phyloP scores from a whole-genome alignment of 352 stramenopile species.

The Phytophthora rubi region DNA sequence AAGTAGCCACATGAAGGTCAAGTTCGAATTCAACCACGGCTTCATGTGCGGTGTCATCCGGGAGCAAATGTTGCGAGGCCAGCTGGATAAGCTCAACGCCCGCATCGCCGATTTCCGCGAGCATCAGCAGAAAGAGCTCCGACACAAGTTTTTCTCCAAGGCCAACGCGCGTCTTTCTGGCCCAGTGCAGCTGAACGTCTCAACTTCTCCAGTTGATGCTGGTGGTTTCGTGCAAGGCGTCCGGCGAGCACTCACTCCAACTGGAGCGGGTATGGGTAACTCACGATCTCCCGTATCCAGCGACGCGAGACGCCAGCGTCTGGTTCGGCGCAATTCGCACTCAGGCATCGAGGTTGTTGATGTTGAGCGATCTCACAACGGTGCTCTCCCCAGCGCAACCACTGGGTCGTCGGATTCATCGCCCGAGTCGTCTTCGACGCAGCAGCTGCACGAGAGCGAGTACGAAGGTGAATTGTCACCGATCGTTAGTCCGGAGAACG shows the following conservation, averaged over 20 bases:
- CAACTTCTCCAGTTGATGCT: conserved; percentile 3
- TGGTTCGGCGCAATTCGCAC: conserved; percentile 36
- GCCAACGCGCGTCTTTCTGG: conserved; percentile 64
- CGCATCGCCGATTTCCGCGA: conserved; percentile 77
- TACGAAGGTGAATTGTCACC: conserved; percentile 23
- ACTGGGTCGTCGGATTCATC: conserved; percentile 31
- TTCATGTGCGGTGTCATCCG: conserved; percentile 89
- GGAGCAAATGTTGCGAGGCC: conserved; percentile 80
- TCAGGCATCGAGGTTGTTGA: conserved; percentile 24
- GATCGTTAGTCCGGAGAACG: conserved; percentile 6
- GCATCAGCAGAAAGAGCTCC: conserved; percentile 77
- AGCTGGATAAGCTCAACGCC: conserved; percentile 82
- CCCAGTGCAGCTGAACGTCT: conserved; percentile 42
- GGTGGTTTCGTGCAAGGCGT: conserved; percentile 22
- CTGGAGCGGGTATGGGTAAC: conserved; percentile 23
- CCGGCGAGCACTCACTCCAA: conserved; percentile 46
- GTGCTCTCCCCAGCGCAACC: neutral
- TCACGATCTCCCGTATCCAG: conserved; percentile 26
- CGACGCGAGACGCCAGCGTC: neutral
- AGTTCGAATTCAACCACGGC: conserved; percentile 86
- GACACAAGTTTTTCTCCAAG: conserved; percentile 81
- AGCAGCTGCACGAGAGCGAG: conserved; percentile 33
- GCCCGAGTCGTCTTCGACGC: conserved; percentile 40
- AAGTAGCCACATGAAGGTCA: conserved; percentile 63
- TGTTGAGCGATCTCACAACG: conserved; percentile 11